These are phyloP conservation scores for Torulaspora gathmanii DNA, from an alignment of 805 yeast genomes.

Conservation along the genomic window DNA sequence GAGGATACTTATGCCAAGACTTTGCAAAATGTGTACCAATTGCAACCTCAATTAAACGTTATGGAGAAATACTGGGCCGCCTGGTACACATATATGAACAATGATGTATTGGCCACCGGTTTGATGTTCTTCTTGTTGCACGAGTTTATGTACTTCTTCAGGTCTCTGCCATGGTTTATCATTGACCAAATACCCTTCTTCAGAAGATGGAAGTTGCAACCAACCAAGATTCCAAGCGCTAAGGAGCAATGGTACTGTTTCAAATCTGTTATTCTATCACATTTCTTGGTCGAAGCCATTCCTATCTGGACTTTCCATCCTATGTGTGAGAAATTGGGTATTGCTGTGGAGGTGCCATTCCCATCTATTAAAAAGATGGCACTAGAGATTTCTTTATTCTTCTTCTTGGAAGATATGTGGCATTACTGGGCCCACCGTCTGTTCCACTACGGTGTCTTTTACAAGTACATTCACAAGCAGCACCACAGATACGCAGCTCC, in stretches of 20 bases:
- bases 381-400: constrained; percentile 69
- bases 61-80: constrained; percentile 82
- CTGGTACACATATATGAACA: constrained; percentile 77
- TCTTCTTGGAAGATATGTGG: constrained; percentile 89
- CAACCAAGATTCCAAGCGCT: constrained; percentile 69
- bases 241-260: constrained; percentile 92
- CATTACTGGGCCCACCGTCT: constrained; percentile 94
- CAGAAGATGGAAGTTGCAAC: constrained; percentile 84
- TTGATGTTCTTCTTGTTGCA: constrained; percentile 74
- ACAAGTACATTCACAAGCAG: constrained; percentile 92
- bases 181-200: constrained; percentile 83
- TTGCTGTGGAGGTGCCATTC: constrained; percentile 77
- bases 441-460: constrained; percentile 82
- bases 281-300: constrained; percentile 87
- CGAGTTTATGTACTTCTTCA: constrained; percentile 85
- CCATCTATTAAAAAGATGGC: constrained; percentile 58
- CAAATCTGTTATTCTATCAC: constrained; percentile 77
- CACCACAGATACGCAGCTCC: constrained; percentile 98
- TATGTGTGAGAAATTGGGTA: constrained; percentile 74
- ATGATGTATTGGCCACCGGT: constrained; percentile 91
- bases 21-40: constrained; percentile 35
- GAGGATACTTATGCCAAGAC: constrained; percentile 35
- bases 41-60: constrained; percentile 44
- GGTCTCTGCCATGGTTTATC: constrained; percentile 89
- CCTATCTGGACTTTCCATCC: constrained; percentile 99